phyloP scores from a whole-genome alignment of 257 asterid species.

The Solanum phureja region DNA sequence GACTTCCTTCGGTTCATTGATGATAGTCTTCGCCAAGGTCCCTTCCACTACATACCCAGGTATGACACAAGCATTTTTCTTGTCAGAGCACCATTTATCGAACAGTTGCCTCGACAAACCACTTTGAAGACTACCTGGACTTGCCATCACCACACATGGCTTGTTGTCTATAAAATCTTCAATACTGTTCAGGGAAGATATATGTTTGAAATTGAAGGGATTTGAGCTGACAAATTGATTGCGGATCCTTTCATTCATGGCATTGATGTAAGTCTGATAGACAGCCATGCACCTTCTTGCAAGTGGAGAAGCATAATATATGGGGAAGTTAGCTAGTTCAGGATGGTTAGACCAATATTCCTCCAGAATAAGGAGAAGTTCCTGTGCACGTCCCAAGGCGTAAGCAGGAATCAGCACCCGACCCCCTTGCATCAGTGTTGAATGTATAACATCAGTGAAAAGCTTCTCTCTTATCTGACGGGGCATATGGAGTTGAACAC shows the following conservation, averaged over 20 bases:
- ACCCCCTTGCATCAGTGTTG: constrained; percentile 78
- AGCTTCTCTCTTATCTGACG: constrained; percentile 77
- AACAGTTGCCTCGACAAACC: constrained; percentile 92
- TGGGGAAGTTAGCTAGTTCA: constrained; percentile 73
- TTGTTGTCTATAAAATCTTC: constrained; percentile 83
- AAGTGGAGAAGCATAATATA: constrained; percentile 95
- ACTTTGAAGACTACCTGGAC: constrained; percentile 91
- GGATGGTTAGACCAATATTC: constrained; percentile 94
- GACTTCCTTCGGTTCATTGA: constrained; percentile 87
- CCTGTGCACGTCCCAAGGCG: constrained; percentile 98
- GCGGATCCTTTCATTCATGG: constrained; percentile 90
- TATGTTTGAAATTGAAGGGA: constrained; percentile 90
- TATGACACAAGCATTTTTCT: constrained; percentile 75
- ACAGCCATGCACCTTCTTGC: constrained; percentile 97
- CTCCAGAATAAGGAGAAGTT: constrained; percentile 82
- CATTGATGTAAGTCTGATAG: constrained; percentile 83
- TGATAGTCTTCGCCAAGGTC: constrained; percentile 76
- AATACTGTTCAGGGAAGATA: constrained; percentile 67
- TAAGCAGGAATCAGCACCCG: constrained; percentile 91
- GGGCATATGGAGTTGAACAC: constrained; percentile 89
- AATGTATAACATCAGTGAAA: constrained; percentile 82
- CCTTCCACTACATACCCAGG: constrained; percentile 94
- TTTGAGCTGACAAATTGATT: constrained; percentile 61
- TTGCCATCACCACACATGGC: constrained; percentile 94
- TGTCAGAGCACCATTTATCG: constrained; percentile 89